phyloP scores from a whole-genome alignment of 345 rosid genomes.

The Stellera chamaejasme region DNA sequence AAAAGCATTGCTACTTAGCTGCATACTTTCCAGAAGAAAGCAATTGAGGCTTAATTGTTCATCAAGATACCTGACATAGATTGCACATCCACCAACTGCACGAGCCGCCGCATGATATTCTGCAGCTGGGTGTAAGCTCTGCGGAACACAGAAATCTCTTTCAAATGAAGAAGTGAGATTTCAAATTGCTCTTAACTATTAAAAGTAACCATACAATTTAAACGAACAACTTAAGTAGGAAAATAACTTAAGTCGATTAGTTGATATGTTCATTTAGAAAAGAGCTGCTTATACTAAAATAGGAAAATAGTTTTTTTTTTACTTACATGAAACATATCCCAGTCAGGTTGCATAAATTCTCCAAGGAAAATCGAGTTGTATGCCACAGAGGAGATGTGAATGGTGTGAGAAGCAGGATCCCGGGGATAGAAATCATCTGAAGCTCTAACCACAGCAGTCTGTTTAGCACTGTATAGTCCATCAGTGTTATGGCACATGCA shows the following conservation, averaged over 20 bases:
- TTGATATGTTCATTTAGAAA: not conserved
- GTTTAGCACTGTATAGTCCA: constrained; percentile 86
- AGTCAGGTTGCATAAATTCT: constrained; percentile 97
- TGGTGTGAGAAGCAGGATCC: constrained; percentile 97
- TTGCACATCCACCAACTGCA: constrained; percentile 91
- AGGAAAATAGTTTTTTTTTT: not conserved
- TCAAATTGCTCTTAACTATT: not conserved
- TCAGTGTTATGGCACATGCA: constrained; percentile 99
- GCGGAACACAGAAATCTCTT: constrained; percentile 21
- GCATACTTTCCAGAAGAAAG: not conserved
- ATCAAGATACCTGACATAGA: constrained; percentile 74
- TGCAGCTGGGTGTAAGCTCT: constrained; percentile 95
- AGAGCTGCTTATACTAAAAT: not conserved
- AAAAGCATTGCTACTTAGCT: constrained; percentile 2
- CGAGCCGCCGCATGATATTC: constrained; percentile 97
- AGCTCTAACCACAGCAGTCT: constrained; percentile 88
- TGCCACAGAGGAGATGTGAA: constrained; percentile 87
- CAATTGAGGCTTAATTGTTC: constrained; percentile 1
- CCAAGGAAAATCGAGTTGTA: constrained; percentile 92
- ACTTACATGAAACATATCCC: constrained; percentile 99
- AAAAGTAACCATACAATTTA: no score
- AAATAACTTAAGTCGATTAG: not conserved
- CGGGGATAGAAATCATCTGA: constrained; percentile 92
- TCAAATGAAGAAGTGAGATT: not conserved
- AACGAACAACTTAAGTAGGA: no score